Base-by-base conservation (phyloP, 805 yeast species). In the Saccharomyces eubayanus region DNA sequence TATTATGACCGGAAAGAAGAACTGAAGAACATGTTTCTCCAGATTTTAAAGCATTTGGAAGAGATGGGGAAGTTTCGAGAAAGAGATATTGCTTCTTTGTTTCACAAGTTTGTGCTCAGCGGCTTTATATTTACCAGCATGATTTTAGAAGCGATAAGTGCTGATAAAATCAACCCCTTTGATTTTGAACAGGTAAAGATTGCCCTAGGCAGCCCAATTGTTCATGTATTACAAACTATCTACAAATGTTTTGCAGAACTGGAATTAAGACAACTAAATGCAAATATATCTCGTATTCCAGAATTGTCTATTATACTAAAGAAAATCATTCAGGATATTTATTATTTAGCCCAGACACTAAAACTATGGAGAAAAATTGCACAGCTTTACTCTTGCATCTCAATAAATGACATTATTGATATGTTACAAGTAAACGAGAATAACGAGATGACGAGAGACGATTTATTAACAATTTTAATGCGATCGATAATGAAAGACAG, bases 101-200 rank as follows among this genome's bases (percentile, higher is more conserved):
- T 60, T 28, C 63, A 60, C 46, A 55, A 62, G 48, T 53, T 68
- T 21, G 55, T 66, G 11, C 46, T 66, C 1, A 49, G 62, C 3
- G 66, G 63, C 1, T 62, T 63, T 51, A 55, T 66, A 6, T 55
- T 67, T 10, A 53, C 66, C 30, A 61, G 59, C 46, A 59, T 67
- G 57, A 51, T 65, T 1, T 46, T 61, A 21, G 50, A 57, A 16
- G 53, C 49, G 24, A 45, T 48, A 5, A 36, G 52, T 30, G 55
- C 55, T 9, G 51, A 53, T 12, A 51, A 53, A 8, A 59, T 68
- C 27, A 59, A 62, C 49, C 72, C 72, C 2, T 68, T 68, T 50
- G 69, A 63, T 50, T 59, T 57, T 36, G 70, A 68, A 45, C 68
- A 66, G 54, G 40, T 67, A 8, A 64, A 60, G 45, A 55, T 65